These are phyloP conservation scores for Sindora glabra DNA, from an alignment of 306 rosid genomes.

Conservation along the genomic window DNA sequence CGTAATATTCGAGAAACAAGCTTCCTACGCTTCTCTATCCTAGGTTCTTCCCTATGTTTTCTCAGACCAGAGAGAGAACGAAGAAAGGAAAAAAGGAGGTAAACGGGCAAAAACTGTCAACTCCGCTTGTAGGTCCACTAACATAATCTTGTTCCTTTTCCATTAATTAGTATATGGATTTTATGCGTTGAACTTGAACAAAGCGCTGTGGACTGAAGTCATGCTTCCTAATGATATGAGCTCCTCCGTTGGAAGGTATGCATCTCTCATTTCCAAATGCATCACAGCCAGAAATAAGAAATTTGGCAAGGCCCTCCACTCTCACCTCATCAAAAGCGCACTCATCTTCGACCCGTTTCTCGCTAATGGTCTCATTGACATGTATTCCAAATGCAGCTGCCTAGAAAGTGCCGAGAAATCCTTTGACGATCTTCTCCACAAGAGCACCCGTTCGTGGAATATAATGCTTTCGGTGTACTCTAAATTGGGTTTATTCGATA, in stretches of 20 bases:
- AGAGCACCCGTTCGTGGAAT: slow-evolving; percentile 54
- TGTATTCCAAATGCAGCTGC: slow-evolving; percentile 44
- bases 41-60: background rate
- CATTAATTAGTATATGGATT: no score
- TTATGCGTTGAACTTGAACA: no score
- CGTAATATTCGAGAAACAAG: no score
- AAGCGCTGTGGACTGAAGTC: no score
- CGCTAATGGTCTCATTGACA: slow-evolving; percentile 39
- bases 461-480: slow-evolving; percentile 29
- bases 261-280: slow-evolving; percentile 33
- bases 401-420: slow-evolving; percentile 25
- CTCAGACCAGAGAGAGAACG: background rate
- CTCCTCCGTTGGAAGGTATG: slow-evolving; percentile 1
- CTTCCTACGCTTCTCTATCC: background rate
- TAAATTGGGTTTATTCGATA: slow-evolving; percentile 16
- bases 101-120: background rate
- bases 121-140: background rate
- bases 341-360: slow-evolving; percentile 32
- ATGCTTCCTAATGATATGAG: slow-evolving; percentile 17
- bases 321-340: slow-evolving; percentile 46
- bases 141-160: no score
- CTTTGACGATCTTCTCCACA: slow-evolving; percentile 41
- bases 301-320: slow-evolving; percentile 36
- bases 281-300: slow-evolving; percentile 25
- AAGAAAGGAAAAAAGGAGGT: background rate